Percentiles rank a stretch among this genome's conserved stretches.
Evolutionary conservation across 1,139 yeast genomes (phyloP).

Genomic region (Kluyveromyces sp.): DNA sequence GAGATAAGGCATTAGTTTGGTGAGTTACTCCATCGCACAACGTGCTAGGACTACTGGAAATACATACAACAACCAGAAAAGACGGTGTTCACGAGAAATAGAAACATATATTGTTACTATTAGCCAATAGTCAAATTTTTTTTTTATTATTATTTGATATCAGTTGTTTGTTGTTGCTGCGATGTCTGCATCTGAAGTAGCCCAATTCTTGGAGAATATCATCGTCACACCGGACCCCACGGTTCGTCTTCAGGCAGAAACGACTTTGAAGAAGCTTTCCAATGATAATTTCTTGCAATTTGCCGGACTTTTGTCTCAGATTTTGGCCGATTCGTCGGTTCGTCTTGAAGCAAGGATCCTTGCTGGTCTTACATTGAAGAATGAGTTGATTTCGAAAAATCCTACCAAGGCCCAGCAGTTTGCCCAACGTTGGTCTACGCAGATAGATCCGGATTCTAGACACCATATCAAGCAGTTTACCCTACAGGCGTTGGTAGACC

Average conservation of each 20-base stretch:
- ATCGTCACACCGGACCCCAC: constrained; percentile 56
- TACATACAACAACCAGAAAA: no score
- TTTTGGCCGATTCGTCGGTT: constrained; percentile 57
- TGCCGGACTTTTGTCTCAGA: constrained; percentile 61
- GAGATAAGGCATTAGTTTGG: no score
- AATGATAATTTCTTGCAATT: constrained; percentile 70
- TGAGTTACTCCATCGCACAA: no score
- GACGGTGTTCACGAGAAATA: no score
- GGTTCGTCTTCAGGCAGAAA: constrained; percentile 73
- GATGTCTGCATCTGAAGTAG: constrained; percentile 44
- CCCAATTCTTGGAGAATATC: constrained; percentile 70
- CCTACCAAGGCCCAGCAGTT: constrained; percentile 42
- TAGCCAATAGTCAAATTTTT: no score
- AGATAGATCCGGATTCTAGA: constrained; percentile 47
- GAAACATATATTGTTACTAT: no score
- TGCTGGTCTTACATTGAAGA: constrained; percentile 84
- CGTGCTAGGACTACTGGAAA: no score
- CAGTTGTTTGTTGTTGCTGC: not conserved
- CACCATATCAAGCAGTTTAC: constrained; percentile 61
- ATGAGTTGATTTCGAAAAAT: constrained; percentile 78
- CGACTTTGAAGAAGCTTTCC: constrained; percentile 65
- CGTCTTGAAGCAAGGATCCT: constrained; percentile 82
- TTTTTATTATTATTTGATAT: no score
- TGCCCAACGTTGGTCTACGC: constrained; percentile 38
- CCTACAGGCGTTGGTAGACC: constrained; percentile 53